Evolutionary conservation across 2,329 filamentous ascomycete genomes (phyloP).

Genomic region (Pyricularia pennisetigena): DNA sequence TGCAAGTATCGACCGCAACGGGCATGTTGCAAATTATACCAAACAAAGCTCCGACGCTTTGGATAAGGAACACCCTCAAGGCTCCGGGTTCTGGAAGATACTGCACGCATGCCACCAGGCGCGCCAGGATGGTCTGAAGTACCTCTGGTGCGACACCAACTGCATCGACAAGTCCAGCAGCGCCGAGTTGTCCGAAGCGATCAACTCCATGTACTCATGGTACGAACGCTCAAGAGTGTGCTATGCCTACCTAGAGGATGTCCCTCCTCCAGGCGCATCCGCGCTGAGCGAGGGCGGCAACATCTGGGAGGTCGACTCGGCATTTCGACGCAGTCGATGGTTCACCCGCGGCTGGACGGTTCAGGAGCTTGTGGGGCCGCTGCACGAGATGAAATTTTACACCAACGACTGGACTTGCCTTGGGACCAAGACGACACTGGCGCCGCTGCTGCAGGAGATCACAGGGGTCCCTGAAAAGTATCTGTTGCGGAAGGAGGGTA

Average conservation of each 20-base stretch:
- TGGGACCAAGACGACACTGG: slow-evolving; percentile 13
- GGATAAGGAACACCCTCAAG: background rate
- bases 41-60: background rate
- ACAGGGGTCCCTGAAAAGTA: background rate
- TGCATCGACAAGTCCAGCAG: slow-evolving; percentile 8
- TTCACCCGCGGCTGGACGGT: slow-evolving; percentile 45
- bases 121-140: background rate
- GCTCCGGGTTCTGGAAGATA: slow-evolving; percentile 7
- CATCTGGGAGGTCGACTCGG: background rate
- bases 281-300: background rate
- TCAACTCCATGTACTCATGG: slow-evolving; percentile 9
- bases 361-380: slow-evolving; percentile 52
- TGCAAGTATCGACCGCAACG: background rate
- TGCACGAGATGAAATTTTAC: slow-evolving; percentile 17
- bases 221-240: slow-evolving; percentile 3
- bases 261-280: background rate
- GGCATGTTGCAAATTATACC: background rate
- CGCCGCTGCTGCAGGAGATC: background rate
- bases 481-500: background rate
- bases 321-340: slow-evolving; percentile 14
- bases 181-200: slow-evolving; percentile 6
- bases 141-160: slow-evolving; percentile 9
- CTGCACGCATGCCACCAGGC: slow-evolving; percentile 2
- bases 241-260: slow-evolving; percentile 6
- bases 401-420: slow-evolving; percentile 16